Base-by-base conservation (phyloP, 2,329 filamentous ascomycete species). In the Exophiala bonariae region DNA sequence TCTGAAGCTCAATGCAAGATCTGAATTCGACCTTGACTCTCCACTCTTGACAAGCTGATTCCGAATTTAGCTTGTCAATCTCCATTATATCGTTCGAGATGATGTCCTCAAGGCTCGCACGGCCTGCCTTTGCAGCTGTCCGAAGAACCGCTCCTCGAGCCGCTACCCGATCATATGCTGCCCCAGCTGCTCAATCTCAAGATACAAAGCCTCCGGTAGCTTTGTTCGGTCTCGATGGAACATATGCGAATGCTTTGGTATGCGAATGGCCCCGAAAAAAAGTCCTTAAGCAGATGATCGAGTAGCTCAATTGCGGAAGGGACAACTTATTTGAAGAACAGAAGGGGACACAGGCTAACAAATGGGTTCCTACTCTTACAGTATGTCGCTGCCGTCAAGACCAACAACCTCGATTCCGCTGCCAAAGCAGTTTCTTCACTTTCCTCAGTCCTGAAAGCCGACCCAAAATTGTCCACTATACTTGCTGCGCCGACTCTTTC, bases 171-270 rank as follows among this genome's bases (percentile, higher is more conserved):
- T 82, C 81, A 71, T 96, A 89, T 74, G 89, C 89, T 64, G 77
- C 81, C 65, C 70, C 82, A 61, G 70, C 78, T 65, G 75, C 82
- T 69, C 20, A 43, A 14, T 20, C 49, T 18, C 45, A 28, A 17
- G 82, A 85, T 53, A 74, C 83, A 71, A 91, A 88, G 80, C 84
- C 92, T 64, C 93, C 93, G 61, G 79, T 96, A 68, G 82, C 91
- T 64, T 82, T 99, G 67, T 99, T 89, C 75, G 93, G 93, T 63
- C 78, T 99, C 68, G 93, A 97, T 75, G 93, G 93, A 74, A 97
- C 92, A 70, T 99, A 99, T 78, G 93, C 93, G 71, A 90, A 86
- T 77, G 93, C 93, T 78, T 81, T 99, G 85, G 93, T 99, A 92
- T 72, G 89, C 23, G 23, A 26, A 26, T 26, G 23, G 11, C 6